Percentiles rank a stretch among this genome's conserved stretches.
Evolutionary conservation across 139 green algal species (phyloP).

Genomic region (Picochlorum sp.): DNA sequence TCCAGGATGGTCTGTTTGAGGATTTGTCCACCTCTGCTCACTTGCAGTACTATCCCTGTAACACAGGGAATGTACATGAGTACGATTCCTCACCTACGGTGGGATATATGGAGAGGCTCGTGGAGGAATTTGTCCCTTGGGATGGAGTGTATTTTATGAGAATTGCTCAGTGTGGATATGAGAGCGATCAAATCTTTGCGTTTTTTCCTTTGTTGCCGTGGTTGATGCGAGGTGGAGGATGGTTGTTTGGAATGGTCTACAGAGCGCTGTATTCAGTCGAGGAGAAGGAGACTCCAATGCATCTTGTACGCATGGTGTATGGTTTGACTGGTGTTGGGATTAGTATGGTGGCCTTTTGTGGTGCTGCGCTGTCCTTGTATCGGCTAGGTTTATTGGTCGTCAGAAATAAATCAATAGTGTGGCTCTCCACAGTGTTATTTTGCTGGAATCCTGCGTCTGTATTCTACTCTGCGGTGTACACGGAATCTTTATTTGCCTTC

Average conservation of each 20-base stretch:
- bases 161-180: slow-evolving; percentile 73
- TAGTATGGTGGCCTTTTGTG: slow-evolving; percentile 32
- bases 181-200: slow-evolving; percentile 81
- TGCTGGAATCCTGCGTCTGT: slow-evolving; percentile 66
- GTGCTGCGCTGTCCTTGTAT: slow-evolving; percentile 18
- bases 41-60: slow-evolving; percentile 21
- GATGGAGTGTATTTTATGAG: slow-evolving; percentile 73
- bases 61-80: background rate
- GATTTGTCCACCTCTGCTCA: slow-evolving; percentile 25
- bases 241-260: background rate
- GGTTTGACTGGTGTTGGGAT: slow-evolving; percentile 23
- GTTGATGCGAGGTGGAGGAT: slow-evolving; percentile 8
- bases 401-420: slow-evolving; percentile 29
- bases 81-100: background rate
- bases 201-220: slow-evolving; percentile 82
- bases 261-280: background rate
- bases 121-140: slow-evolving; percentile 50
- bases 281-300: background rate
- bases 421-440: slow-evolving; percentile 56
- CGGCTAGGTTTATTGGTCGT: slow-evolving; percentile 19
- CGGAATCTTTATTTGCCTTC: slow-evolving; percentile 66
- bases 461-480: slow-evolving; percentile 78
- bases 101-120: background rate
- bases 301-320: slow-evolving; percentile 1
- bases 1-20: slow-evolving; percentile 8